Percentiles rank a stretch among this genome's conserved stretches.
These are phyloP conservation scores for Lithocarpus polystachyus DNA, from an alignment of 306 rosid genomes.

Conservation along the genomic window DNA sequence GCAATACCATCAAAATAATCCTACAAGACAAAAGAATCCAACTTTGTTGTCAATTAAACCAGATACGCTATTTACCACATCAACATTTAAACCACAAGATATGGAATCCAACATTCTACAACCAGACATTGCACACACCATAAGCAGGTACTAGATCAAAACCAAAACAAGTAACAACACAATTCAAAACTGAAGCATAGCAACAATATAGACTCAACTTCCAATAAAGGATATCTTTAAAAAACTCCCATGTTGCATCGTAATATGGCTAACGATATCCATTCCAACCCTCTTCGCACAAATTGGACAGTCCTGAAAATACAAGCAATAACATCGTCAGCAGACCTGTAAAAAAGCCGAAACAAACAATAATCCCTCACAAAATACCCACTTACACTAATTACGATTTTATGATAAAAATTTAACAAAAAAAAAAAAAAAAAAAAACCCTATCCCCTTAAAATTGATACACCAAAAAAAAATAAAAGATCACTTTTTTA, in stretches of 20 bases:
- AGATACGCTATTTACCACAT: neutral
- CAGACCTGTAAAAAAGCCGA: conserved; percentile 12
- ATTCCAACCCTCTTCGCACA: conserved; percentile 65
- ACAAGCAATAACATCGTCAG: conserved; percentile 7
- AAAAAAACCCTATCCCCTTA: too few relatives aligned
- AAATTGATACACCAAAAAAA: too few relatives aligned
- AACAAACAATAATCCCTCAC: neutral
- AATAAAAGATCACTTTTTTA: too few relatives aligned
- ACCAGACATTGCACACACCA: neutral
- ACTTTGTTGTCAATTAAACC: neutral
- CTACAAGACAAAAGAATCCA: neutral
- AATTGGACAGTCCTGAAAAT: conserved; percentile 77
- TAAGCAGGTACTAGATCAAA: conserved; percentile 2
- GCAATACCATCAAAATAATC: neutral
- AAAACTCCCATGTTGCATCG: conserved; percentile 73
- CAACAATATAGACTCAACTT: neutral
- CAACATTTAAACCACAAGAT: neutral
- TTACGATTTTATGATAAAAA: neutral
- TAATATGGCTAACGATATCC: conserved; percentile 73
- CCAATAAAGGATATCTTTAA: conserved; percentile 76
- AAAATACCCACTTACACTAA: neutral
- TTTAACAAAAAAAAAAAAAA: too few relatives aligned
- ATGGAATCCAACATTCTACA: neutral
- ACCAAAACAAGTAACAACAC: neutral
- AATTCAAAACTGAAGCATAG: neutral